Percentiles rank a stretch among this genome's conserved stretches.
phyloP scores from a whole-genome alignment of 2,329 filamentous ascomycete genomes.

The Verticillium zaregamsianum region DNA sequence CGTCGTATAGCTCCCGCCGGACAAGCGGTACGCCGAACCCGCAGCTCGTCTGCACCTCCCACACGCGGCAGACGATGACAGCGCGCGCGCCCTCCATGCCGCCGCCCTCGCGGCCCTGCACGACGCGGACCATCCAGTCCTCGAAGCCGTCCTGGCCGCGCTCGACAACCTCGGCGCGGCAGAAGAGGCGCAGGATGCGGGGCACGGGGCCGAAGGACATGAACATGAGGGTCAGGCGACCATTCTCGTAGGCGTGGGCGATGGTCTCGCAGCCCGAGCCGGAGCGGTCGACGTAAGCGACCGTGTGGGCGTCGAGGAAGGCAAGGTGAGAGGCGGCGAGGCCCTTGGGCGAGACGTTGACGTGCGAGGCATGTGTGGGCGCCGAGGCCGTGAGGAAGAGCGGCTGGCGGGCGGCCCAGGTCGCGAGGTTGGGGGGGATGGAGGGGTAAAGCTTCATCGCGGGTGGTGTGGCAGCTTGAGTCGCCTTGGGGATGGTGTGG shows the following conservation, averaged over 20 bases:
- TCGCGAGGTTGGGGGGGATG: constrained; percentile 49
- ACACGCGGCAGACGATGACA: constrained; percentile 58
- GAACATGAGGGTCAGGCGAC: constrained; percentile 71
- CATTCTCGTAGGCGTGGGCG: constrained; percentile 72
- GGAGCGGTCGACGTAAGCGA: constrained; percentile 69
- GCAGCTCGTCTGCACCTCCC: constrained; percentile 63
- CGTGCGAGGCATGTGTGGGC: constrained; percentile 60
- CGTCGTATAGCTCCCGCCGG: constrained; percentile 31
- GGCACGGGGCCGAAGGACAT: constrained; percentile 58
- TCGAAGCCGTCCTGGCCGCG: constrained; percentile 48
- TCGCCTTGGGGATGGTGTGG: constrained; percentile 14
- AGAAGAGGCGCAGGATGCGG: constrained; percentile 62
- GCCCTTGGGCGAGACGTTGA: constrained; percentile 77
- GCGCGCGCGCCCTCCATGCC: constrained; percentile 49
- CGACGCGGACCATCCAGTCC: constrained; percentile 38
- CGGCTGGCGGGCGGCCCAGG: constrained; percentile 63
- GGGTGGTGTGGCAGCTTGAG: constrained; percentile 4
- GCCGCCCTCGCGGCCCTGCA: constrained; percentile 22
- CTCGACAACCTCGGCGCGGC: constrained; percentile 55
- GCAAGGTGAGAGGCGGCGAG: constrained; percentile 58
- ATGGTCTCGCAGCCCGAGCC: constrained; percentile 76
- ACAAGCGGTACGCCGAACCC: constrained; percentile 60
- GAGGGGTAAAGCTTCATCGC: constrained; percentile 57
- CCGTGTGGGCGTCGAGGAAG: constrained; percentile 53
- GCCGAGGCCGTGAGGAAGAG: constrained; percentile 75